Conservation (phyloP, 768 basidiomycete genomes). For the Hypsizygus marmoreus region DNA sequence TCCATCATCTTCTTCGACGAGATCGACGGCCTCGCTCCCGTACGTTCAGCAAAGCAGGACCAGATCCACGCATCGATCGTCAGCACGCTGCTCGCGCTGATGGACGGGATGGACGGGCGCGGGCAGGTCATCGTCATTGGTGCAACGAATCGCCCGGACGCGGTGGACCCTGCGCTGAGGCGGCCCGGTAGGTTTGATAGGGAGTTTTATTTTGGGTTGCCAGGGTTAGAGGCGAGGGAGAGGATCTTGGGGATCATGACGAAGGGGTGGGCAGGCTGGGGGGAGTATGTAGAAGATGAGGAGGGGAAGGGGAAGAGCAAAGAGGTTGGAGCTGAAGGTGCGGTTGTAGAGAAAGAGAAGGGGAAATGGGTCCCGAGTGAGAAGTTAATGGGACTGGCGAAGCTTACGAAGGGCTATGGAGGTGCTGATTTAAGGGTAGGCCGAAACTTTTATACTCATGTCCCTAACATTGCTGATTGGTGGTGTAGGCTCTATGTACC, state of each 20-base stretch:
- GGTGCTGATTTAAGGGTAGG: constrained; percentile 94
- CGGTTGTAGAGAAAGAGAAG: constrained; percentile 27
- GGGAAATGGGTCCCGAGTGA: constrained; percentile 25
- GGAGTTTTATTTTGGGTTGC: constrained; percentile 97
- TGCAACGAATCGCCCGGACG: constrained; percentile 96
- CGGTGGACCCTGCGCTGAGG: constrained; percentile 94
- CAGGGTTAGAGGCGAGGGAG: constrained; percentile 79
- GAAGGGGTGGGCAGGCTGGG: constrained; percentile 84
- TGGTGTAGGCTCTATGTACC: constrained; percentile 81
- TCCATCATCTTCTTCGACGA: constrained; percentile 99
- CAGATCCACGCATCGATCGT: constrained; percentile 99
- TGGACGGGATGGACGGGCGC: constrained; percentile 99
- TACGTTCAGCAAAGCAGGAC: constrained; percentile 97
- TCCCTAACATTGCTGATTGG: constrained; percentile 12
- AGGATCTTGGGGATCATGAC: constrained; percentile 93
- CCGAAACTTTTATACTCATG: constrained; percentile 9
- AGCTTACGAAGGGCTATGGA: constrained; percentile 94
- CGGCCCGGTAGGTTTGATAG: constrained; percentile 95
- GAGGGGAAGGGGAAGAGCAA: constrained; percentile 23
- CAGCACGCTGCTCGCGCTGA: constrained; percentile 90
- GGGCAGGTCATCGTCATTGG: constrained; percentile 98
- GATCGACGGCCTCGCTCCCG: constrained; percentile 97
- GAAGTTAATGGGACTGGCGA: constrained; percentile 62
- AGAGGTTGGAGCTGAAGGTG: constrained; percentile 69
- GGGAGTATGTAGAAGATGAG: constrained; percentile 38